Base-by-base conservation (phyloP, 768 basidiomycete genomes). In the Tricholoma bakamatsutake region DNA sequence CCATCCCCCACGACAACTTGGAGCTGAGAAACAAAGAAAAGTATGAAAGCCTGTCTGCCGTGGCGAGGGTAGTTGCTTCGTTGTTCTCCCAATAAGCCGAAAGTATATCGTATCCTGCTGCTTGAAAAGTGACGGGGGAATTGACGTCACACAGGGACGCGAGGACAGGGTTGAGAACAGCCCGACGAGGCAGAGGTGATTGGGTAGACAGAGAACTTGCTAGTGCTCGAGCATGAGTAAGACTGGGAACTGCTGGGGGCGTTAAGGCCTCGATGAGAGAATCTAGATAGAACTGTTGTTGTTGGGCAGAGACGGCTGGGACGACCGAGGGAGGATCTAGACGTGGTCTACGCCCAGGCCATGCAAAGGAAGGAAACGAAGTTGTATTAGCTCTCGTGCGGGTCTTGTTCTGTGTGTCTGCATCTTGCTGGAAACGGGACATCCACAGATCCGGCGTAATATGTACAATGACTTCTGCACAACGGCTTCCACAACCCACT, bases 51-150 rank as follows among this genome's bases (percentile, higher is more conserved):
- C 83, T 75, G 56, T 90, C 88, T 1, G 81, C 73, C 2, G 81
- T 84, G 1, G 71, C 69, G 18, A 82, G 69, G 18, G 64, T 62
- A 18, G 73, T 62, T 1, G 76, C 71, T 52, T 83, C 81, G 18
- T 68, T 72, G 63, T 84, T 83, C 62, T 87, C 81, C 72, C 81
- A 83, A 65, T 85, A 91, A 2, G 85, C 78, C 12, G 84, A 74
- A 51, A 90, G 73, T 57, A 90, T 81, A 55, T 91, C 89, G 60
- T 77, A 88, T 0, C 89, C 90, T 0, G 83, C 78, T 7, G 79
- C 79, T 62, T 88, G 87, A 4, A 90, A 58, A 0, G 81, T 70
- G 0, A 75, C 58, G 1, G 87, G 86, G 0, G 79, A 75, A 15
- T 80, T 75, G 5, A 69, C 52, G 37, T 73, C 67, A 64, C 89